Conservation (phyloP, 2,329 filamentous ascomycete genomes). For the Penicillium palitans region DNA sequence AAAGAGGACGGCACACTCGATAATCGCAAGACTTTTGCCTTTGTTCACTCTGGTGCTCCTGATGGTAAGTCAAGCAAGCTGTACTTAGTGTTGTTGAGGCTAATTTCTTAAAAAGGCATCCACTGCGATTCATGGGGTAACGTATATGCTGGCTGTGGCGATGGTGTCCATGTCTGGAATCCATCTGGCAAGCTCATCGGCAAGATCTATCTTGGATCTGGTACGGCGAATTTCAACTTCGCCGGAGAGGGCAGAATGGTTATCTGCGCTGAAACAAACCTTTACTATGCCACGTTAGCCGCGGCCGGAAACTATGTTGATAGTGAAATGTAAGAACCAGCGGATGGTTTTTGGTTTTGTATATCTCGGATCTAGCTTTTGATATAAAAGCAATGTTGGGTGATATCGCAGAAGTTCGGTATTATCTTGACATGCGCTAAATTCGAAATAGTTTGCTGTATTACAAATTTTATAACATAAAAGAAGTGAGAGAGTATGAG, state of each 20-base stretch:
- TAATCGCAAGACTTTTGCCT: constrained; percentile 22
- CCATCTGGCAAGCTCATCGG: constrained; percentile 51
- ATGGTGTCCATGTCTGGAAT: constrained; percentile 57
- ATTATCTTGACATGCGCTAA: not conserved
- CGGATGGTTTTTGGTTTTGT: not conserved
- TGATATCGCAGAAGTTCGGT: not conserved
- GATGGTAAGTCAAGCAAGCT: constrained; percentile 13
- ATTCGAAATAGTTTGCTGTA: not conserved
- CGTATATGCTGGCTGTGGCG: constrained; percentile 56
- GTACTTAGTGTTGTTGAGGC: not conserved
- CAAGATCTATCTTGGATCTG: constrained; percentile 51
- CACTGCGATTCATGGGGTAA: constrained; percentile 57
- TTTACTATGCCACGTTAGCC: constrained; percentile 23
- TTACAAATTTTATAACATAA: not conserved
- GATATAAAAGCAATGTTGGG: not conserved
- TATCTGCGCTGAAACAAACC: constrained; percentile 21
- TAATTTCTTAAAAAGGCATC: constrained; percentile 29
- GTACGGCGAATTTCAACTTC: constrained; percentile 52
- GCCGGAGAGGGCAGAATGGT: constrained; percentile 31
- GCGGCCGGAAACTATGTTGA: constrained; percentile 19
- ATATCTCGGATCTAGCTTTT: not conserved
- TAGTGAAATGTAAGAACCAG: constrained; percentile 15
- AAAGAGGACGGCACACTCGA: constrained; percentile 15
- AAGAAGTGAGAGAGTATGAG: not conserved
- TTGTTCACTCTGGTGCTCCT: constrained; percentile 13